Evolutionary conservation across 768 basidiomycete genomes (phyloP), one percentile per base, ranked within the genome.

Genomic region (Russula dissimulans): DNA sequence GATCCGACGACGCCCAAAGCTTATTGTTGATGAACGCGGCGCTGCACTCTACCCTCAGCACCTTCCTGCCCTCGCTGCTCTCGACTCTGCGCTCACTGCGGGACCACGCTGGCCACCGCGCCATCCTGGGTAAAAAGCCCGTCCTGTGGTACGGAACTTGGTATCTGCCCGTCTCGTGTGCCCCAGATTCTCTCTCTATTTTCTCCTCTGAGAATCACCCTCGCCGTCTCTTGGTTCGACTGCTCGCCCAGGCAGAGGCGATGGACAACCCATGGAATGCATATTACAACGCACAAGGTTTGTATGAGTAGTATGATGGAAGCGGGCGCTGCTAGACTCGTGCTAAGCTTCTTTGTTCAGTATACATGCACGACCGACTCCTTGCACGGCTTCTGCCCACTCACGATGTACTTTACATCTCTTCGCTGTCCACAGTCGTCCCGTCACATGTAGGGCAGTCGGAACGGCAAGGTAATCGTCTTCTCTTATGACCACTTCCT

Each of bases 271-370:
- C 62, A 3, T 61, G 62, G 62, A 64, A 29, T 18, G 59, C 54
- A 12, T 63, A 63, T 61, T 56, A 63, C 53, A 63, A 63, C 29
- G 62, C 62, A 41, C 62, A 63, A 56, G 62, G 62, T 63, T 39
- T 39, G 44, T 60, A 14, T 42, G 22, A 26, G 22, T 26, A 26
- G 22, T 2, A 26, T 12, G 7, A 38, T 36, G 14, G 18, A 47
- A n/a, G 29, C 1, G 29, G 3, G 3, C n/a, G 47, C 32, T 34
- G 44, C n/a, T 15, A 9, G 42, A 17, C 38, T 12, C 39, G 14
- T 15, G 39, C 39, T 41, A 31, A 38, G 11, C 29, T 46, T 32
- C 15, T 54, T 32, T 3, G 7, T 12, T 15, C 43, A 63, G 60
- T 64, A 10, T 56, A 56, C 39, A 64, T 64, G 62, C 60, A 63